Base-by-base conservation (phyloP, 352 stramenopile genomes). In the Thalassiosira livingstoniorum region DNA sequence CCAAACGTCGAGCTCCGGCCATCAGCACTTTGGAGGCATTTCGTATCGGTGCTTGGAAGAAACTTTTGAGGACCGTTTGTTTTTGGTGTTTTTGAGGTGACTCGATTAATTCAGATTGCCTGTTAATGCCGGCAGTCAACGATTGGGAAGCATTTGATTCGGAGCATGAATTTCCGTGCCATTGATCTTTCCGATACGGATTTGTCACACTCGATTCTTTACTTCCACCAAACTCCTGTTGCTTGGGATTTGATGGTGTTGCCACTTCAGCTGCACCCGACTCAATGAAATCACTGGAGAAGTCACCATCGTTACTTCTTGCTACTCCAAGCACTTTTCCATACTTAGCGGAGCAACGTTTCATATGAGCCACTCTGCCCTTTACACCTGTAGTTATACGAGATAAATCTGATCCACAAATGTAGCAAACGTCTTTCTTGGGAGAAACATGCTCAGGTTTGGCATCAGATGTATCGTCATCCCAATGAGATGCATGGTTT, bases 301-400 rank as follows among this genome's bases (percentile, higher is more conserved):
- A 74, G 51, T 78, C 74, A 62, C 85, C 83, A 27, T 80, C 65
- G 31, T 80, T 66, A 21, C 76, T 53, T 31, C 25, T 13, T 64
- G 58, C 66, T 1, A 80, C 65, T n/a, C 87, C 60, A 5, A 82
- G 74, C 54, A 76, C 58, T n/a, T 89, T 81, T 10, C 80, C 84
- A 65, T 93, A 70, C 70, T 93, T 92, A 54, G 87, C 88, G 2
- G 85, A 89, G 63, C 90, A 94, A 61, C 88, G 69, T 72, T 94
- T 94, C 58, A 93, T 91, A 68, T 94, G 90, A 74, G 88, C 73
- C 11, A 93, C 57, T 45, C 90, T 80, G 45, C 82, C 82, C 29
- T 87, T 68, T n/a, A 84, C 66, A 7, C 80, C 85, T 25, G 73
- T 81, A 23, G 13, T 86, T 18, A 92, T 43, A 3, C 79, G 64